phyloP scores from a whole-genome alignment of 2,329 filamentous ascomycete genomes.

The Daldinia eschscholtzii region DNA sequence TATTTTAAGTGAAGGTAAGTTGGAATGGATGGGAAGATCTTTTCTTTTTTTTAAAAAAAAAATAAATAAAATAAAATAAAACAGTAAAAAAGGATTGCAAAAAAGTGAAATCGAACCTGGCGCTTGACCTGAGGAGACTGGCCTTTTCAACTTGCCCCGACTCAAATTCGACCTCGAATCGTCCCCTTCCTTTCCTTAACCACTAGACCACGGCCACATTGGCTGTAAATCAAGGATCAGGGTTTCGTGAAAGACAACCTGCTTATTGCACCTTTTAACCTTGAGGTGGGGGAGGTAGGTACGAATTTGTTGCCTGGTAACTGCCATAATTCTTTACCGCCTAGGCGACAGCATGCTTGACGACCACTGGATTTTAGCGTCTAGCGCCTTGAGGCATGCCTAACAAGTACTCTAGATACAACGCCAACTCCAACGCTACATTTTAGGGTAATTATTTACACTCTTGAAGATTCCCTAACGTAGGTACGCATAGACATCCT shows the following conservation, averaged over 20 bases:
- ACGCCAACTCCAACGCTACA: too few species aligned
- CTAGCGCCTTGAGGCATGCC: background rate
- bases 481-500: background rate
- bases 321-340: background rate
- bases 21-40: too few species aligned
- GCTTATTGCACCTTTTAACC: background rate
- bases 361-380: background rate
- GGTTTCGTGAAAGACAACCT: background rate
- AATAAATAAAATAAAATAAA: background rate
- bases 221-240: background rate
- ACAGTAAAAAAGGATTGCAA: background rate
- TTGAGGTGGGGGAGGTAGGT: background rate
- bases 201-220: slow-evolving; percentile 1
- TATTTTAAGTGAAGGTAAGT: background rate
- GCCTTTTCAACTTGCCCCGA: background rate
- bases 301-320: background rate
- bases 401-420: background rate
- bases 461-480: background rate
- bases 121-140: background rate
- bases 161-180: background rate
- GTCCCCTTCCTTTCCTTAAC: slow-evolving; percentile 6
- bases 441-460: too few species aligned
- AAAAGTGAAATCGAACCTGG: background rate
- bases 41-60: background rate
- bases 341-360: background rate